phyloP scores from a whole-genome alignment of 202 grass and related monocot species.

The Panicum hallii region DNA sequence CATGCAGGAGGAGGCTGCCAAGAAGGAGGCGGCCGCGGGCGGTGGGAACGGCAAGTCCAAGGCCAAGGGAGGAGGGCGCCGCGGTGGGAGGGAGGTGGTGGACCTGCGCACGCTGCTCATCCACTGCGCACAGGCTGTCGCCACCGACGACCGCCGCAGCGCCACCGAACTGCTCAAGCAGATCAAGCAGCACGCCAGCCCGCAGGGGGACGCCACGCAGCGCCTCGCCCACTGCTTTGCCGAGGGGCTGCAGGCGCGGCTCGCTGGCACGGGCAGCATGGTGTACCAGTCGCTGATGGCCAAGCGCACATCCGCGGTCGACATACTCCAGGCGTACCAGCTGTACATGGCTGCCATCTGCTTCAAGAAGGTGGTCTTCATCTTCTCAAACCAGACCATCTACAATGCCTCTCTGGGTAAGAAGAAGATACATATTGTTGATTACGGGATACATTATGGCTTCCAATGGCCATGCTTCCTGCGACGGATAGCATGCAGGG shows the following conservation, averaged over 20 bases:
- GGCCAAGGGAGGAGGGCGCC: constrained; percentile 3
- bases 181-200: constrained; percentile 68
- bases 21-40: neutral
- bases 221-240: constrained; percentile 85
- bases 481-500: constrained; percentile 46
- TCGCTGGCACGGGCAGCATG: constrained; percentile 72
- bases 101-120: constrained; percentile 80
- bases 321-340: constrained; percentile 75
- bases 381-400: constrained; percentile 68
- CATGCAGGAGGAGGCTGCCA: constrained; percentile 48
- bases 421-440: constrained; percentile 78
- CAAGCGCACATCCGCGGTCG: constrained; percentile 49
- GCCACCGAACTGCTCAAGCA: constrained; percentile 83
- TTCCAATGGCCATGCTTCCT: constrained; percentile 95
- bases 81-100: constrained; percentile 47
- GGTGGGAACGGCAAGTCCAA: constrained; percentile 36
- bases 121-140: constrained; percentile 79
- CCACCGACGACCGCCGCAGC: constrained; percentile 72
- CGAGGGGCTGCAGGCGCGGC: constrained; percentile 75
- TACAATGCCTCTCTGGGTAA: constrained; percentile 52
- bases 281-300: constrained; percentile 74
- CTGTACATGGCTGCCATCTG: constrained; percentile 88
- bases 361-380: constrained; percentile 72
- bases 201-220: constrained; percentile 66
- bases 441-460: constrained; percentile 81